Evolutionary conservation across 441 rosid species (phyloP), one percentile per base, ranked within the genome.

Genomic region (Erodium moschatum): DNA sequence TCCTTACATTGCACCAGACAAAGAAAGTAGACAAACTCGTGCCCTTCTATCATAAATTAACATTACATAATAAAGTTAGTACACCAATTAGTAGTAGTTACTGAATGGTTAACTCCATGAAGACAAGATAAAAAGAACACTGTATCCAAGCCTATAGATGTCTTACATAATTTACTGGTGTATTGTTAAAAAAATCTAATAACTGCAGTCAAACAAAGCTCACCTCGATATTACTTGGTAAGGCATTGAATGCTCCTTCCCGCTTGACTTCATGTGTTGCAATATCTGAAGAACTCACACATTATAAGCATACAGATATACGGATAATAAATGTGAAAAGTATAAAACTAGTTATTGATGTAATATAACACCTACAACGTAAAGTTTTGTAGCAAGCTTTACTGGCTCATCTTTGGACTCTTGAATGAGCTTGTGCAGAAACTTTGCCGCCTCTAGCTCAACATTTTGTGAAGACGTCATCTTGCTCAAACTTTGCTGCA

Each of bases 381-480:
- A 87, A 72, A 95, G 98, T 72, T 95, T 95, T n/a, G 93, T 87
- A 62, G 99, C 99, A 76, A 95, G 78, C 82, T 92, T 92, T 1
- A 82, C 83, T 9, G 99, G 99, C 84, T 95, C 99, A 68, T 95
- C 99, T 78, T 82, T 92, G 20, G 99, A 95, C 74, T 95, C 98
- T 74, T 89, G 98, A 72, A 95, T 95, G 70, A 92, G 98, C 74
- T 95, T 91, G 76, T 95, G 99, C 77, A 95, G 87, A 79, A 92
- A 92, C 88, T 95, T 90, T 15, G 99, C 99, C n/a, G 98, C 98
- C 86, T 95, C 99, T 78, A 95, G 67, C 87, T 95, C 99, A 15
- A 92, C 96, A 75, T 89, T 87, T 54, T 87, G 90, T 4, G 96
- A 77, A 72, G 97, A 77, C 58, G 92, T 77, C 95, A 92, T 92